These are phyloP conservation scores for Colletotrichum cordylinicola DNA, from an alignment of 2,329 filamentous ascomycete genomes.

Conservation along the genomic window DNA sequence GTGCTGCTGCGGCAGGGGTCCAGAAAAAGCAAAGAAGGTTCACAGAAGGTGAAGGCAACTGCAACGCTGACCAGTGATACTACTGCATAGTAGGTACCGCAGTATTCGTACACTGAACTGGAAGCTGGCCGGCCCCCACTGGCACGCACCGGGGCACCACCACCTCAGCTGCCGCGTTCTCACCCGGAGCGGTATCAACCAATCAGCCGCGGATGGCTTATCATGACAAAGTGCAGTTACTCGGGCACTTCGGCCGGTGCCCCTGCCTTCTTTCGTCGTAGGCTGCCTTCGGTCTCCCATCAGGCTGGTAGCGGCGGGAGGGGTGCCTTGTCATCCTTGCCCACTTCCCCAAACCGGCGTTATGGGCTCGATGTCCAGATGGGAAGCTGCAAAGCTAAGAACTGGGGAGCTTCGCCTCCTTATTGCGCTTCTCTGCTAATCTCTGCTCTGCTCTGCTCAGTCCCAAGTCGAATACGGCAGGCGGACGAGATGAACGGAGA, in stretches of 20 bases:
- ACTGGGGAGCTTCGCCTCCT: not conserved
- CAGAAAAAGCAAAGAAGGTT: slow-evolving; percentile 15
- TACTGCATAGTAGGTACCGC: no score
- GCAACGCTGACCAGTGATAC: not conserved
- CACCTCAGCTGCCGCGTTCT: not conserved
- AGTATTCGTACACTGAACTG: not conserved
- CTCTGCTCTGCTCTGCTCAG: not conserved
- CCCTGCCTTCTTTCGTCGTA: not conserved
- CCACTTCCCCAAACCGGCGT: not conserved
- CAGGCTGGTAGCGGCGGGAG: slow-evolving; percentile 16
- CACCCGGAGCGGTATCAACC: not conserved
- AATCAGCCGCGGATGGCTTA: slow-evolving; percentile 4
- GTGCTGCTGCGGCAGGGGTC: not conserved
- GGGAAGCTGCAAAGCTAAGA: not conserved
- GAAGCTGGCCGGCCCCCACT: not conserved
- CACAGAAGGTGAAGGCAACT: not conserved
- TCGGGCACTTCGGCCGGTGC: not conserved
- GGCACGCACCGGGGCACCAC: not conserved
- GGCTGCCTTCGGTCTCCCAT: slow-evolving; percentile 7
- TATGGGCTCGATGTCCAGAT: not conserved
- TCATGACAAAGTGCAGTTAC: slow-evolving; percentile 15
- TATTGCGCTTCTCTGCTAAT: not conserved
- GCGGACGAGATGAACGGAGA: not conserved
- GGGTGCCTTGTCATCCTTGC: not conserved
- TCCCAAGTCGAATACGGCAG: not conserved